Evolutionary conservation across 1,139 yeast genomes (phyloP), one percentile per base, ranked within the genome.

Genomic region (Kurtzmaniella quercitrusa): DNA sequence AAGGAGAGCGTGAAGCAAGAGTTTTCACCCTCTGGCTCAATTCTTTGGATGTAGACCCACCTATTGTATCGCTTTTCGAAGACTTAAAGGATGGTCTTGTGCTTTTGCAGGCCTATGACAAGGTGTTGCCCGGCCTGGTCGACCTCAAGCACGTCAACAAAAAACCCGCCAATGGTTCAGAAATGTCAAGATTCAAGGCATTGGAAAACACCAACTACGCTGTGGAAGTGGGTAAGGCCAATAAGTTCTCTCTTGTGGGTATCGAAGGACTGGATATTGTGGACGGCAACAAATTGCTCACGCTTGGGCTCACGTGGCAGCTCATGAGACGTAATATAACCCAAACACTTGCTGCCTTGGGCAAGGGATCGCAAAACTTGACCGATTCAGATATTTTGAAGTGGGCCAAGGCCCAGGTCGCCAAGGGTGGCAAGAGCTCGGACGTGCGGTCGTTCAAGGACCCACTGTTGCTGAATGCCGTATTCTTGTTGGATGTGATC

Each of bases 1-100:
- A 94, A 69, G 99, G 99, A 50, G 99, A 93, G 70, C 85, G 98
- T 70, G 99, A 93, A 70, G 98, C 98, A 1, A 82, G 99, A 63
- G 99, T 93, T 4, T 93, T 93, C 68, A 94, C 98, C 11, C 73
- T 93, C 56, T 93, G 98, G 98, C 80, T 93, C 60, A 93, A 93
- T 66, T 89, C 97, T 1, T 77, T 93, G 57, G 98, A 94, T 56
- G 98, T 93, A 15, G 94, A 91, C 51, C 98, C 98, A 24, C 88
- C 96, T 21, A 91, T 93, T 49, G 90, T 89, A 41, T 84, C 88
- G 19, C 73, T 93, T 56, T 93, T 93, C 57, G 98, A 93, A 66
- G 98, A 93, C 62, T 78, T 93, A 60, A 91, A 89, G 63, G 98
- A 93, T 63, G 99, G 99, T 49, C 80, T 84, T 46, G 79, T 89